A percentile compares a stretch with the other conserved stretches of the same genome.
These are phyloP conservation scores for Pseudisothecium myosuroides DNA, from an alignment of 225 moss, liverwort and hornwort species.

Conservation along the genomic window DNA sequence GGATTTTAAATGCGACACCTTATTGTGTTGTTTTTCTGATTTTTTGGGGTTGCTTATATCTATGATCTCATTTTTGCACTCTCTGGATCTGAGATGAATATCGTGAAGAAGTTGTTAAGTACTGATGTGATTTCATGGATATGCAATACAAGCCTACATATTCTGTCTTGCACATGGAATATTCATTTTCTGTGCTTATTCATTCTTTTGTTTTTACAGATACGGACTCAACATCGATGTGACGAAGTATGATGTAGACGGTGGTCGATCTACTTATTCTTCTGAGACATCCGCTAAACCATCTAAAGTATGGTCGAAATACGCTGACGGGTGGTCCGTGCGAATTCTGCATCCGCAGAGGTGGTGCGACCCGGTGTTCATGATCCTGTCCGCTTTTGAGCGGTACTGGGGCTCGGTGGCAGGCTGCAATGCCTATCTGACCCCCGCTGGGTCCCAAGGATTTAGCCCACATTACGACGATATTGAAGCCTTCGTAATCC, in stretches of 20 bases:
- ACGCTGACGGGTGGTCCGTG: constrained; percentile 88
- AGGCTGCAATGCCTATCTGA: constrained; percentile 95
- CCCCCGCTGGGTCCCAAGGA: constrained; percentile 82
- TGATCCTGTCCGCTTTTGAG: constrained; percentile 86
- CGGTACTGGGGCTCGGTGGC: constrained; percentile 84
- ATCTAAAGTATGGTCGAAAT: constrained; percentile 76
- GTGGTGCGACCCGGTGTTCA: constrained; percentile 77
- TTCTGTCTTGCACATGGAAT: neutral
- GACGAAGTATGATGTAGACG: constrained; percentile 85
- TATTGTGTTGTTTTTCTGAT: neutral
- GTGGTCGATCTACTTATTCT: constrained; percentile 73
- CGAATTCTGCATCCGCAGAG: constrained; percentile 86
- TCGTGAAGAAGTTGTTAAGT: neutral
- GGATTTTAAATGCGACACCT: neutral
- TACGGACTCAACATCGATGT: constrained; percentile 81
- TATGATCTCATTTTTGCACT: neutral
- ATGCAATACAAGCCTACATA: neutral
- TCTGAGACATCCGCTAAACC: constrained; percentile 59
- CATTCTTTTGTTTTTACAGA: neutral
- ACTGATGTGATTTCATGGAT: neutral
- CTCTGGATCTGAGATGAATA: neutral
- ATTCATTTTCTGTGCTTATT: neutral
- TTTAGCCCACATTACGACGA: constrained; percentile 97
- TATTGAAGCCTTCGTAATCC: constrained; percentile 89
- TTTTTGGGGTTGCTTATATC: neutral